Conservation (phyloP, 139 green algal genomes). For the Ettlia oleoabundans region DNA sequence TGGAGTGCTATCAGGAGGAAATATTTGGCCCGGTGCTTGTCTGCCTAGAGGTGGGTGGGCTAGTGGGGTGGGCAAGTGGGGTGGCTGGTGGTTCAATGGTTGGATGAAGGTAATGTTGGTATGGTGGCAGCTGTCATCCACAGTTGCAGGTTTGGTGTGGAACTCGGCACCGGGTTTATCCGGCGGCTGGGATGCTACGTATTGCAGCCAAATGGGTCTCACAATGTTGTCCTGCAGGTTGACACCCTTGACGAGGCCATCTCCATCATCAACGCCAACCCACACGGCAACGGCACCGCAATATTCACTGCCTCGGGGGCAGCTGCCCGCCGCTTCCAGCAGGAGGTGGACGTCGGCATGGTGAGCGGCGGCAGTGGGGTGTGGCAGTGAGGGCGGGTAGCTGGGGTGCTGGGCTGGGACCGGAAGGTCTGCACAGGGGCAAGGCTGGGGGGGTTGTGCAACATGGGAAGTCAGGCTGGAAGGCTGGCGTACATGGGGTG, state of each 20-base stretch:
- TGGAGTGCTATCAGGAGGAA: conserved; percentile 93
- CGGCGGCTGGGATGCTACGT: no score
- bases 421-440: no score
- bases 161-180: no score
- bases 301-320: conserved; percentile 91
- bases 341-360: conserved; percentile 69
- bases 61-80: not conserved
- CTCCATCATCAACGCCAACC: conserved; percentile 87
- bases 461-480: no score
- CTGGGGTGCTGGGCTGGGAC: no score
- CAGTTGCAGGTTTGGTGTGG: no score
- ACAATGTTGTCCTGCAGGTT: conserved; percentile 50
- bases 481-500: no score
- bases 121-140: no score
- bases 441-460: no score
- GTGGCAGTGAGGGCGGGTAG: not conserved
- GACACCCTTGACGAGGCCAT: conserved; percentile 88
- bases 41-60: conserved; percentile 71
- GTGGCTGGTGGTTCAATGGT: not conserved
- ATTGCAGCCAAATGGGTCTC: no score
- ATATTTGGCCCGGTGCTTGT: conserved; percentile 96
- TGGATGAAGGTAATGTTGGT: not conserved
- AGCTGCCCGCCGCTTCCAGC: conserved; percentile 82
- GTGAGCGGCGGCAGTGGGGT: conserved; percentile 9
- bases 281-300: conserved; percentile 93